Evolutionary conservation across 208 protist species (phyloP).

Genomic region (Leishmania aethiopica): DNA sequence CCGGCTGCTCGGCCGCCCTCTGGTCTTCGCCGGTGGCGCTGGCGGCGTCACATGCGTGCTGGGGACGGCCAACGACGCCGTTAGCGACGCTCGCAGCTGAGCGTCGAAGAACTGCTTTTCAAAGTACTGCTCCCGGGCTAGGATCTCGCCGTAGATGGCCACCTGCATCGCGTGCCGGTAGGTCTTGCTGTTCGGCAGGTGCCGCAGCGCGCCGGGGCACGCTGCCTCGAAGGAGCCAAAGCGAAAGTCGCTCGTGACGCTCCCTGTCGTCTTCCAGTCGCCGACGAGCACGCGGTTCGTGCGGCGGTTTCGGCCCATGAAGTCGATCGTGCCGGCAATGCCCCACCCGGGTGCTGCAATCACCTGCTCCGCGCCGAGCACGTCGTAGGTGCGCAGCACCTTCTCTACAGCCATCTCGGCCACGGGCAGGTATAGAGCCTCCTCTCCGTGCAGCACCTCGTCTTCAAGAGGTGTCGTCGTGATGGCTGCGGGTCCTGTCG

Average conservation of each 20-base stretch:
- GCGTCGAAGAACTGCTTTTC: conserved; percentile 66
- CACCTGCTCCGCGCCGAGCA: conserved; percentile 72
- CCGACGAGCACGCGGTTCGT: conserved; percentile 72
- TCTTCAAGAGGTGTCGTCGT: conserved; percentile 30
- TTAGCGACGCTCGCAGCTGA: conserved; percentile 29
- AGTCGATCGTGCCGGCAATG: conserved; percentile 83
- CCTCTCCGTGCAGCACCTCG: conserved; percentile 75
- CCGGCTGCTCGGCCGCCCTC: background rate
- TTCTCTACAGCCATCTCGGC: conserved; percentile 62
- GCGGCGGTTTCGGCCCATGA: conserved; percentile 70
- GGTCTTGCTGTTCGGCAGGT: conserved; percentile 84
- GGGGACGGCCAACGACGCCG: conserved; percentile 2
- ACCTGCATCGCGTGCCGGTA: conserved; percentile 90
- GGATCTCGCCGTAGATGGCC: conserved; percentile 77
- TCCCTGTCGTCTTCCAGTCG: conserved; percentile 91
- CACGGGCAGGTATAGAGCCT: conserved; percentile 63
- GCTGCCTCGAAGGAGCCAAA: conserved; percentile 80
- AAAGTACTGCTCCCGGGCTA: conserved; percentile 71
- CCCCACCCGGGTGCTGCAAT: conserved; percentile 67
- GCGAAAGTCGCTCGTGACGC: conserved; percentile 71
- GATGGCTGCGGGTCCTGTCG: conserved; percentile 18
- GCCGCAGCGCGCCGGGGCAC: conserved; percentile 64
- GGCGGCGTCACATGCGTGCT: background rate
- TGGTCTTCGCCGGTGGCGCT: background rate
- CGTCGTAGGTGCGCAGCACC: conserved; percentile 57